A percentile compares a stretch with the other conserved stretches of the same genome.
These are phyloP conservation scores for Venturia effusa DNA, from an alignment of 2,329 filamentous ascomycete genomes.

Conservation along the genomic window DNA sequence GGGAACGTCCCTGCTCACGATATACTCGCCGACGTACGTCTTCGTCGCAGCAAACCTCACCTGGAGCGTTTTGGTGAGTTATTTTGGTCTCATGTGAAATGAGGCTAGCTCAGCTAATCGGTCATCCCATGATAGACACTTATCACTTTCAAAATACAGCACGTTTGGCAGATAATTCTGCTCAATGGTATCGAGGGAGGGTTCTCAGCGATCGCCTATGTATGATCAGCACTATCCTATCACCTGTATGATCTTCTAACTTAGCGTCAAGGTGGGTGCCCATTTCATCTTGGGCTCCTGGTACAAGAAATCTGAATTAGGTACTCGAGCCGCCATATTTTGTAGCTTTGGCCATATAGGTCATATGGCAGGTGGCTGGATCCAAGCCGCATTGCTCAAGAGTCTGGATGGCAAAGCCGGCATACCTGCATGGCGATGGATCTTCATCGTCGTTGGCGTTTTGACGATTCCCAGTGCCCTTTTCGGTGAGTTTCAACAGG, in stretches of 20 bases:
- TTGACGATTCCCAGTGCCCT: constrained; percentile 32
- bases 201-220: constrained; percentile 21
- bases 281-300: constrained; percentile 36
- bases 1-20: constrained; percentile 29
- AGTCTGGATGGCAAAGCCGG: constrained; percentile 25
- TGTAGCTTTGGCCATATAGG: constrained; percentile 33
- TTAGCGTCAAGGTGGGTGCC: constrained; percentile 32
- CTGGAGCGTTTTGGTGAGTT: constrained; percentile 28
- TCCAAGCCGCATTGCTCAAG: constrained; percentile 31
- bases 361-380: constrained; percentile 36
- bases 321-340: constrained; percentile 31
- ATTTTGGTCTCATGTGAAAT: neutral
- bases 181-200: constrained; percentile 35
- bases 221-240: neutral
- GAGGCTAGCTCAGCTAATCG: neutral
- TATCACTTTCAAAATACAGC: constrained; percentile 31
- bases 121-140: constrained; percentile 21
- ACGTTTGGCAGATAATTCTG: constrained; percentile 34
- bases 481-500: constrained; percentile 21
- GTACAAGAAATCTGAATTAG: constrained; percentile 34
- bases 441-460: constrained; percentile 33
- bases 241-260: constrained; percentile 14
- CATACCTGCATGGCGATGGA: constrained; percentile 32
- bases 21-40: constrained; percentile 30
- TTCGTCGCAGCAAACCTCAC: constrained; percentile 33